Conservation (phyloP, 345 rosid species). For the Aquilaria sinensis region DNA sequence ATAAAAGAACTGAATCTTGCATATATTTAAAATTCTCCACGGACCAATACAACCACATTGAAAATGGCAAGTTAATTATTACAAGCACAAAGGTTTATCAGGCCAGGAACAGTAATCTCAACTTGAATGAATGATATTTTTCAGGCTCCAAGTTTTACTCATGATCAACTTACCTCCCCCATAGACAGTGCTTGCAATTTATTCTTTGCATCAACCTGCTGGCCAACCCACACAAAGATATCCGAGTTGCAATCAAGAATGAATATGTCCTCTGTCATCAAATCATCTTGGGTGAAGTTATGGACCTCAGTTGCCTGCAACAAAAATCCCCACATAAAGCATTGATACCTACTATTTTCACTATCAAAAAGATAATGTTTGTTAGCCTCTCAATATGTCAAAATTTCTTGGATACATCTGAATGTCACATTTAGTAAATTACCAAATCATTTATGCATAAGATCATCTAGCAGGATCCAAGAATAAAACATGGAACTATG, state of each 20-base stretch:
- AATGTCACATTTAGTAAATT: no score
- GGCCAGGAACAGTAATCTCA: neutral
- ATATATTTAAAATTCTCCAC: no score
- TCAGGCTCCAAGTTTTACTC: neutral
- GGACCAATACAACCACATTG: no score
- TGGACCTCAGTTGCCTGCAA: slow-evolving; percentile 84
- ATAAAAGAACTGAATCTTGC: no score
- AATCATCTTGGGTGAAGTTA: slow-evolving; percentile 88
- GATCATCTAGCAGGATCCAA: neutral
- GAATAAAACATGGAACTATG: neutral
- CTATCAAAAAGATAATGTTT: neutral
- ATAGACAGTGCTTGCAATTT: slow-evolving; percentile 60
- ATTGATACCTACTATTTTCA: no score
- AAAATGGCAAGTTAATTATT: no score
- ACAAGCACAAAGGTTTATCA: no score
- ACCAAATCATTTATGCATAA: neutral
- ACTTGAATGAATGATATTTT: neutral
- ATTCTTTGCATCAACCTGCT: slow-evolving; percentile 72
- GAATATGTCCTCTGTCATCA: slow-evolving; percentile 98
- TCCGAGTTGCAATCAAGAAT: slow-evolving; percentile 86
- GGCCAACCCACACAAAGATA: slow-evolving; percentile 94
- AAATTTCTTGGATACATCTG: no score
- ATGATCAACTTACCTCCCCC: slow-evolving; percentile 60
- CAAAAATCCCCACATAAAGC: slow-evolving; percentile 13
- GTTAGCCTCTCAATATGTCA: neutral